Evolutionary conservation across 345 rosid genomes (phyloP).

Genomic region (Eucalyptus sp.): DNA sequence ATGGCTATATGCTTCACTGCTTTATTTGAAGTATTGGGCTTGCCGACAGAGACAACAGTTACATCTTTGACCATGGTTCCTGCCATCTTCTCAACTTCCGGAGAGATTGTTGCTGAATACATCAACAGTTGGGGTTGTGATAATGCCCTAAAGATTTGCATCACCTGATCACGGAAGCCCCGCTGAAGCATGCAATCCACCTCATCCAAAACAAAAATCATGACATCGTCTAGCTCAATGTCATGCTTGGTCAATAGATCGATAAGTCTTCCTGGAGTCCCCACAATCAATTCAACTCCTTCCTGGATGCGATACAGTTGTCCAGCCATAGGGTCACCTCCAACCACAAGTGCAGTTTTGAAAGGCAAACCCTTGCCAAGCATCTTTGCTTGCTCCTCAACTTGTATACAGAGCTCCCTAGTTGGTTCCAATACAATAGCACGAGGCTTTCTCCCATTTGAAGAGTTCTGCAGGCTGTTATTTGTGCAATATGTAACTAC

Average conservation of each 20-base stretch:
- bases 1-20: constrained; percentile 76
- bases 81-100: constrained; percentile 60
- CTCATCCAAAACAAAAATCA: constrained; percentile 67
- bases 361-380: constrained; percentile 90
- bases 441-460: constrained; percentile 30
- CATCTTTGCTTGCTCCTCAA: constrained; percentile 85
- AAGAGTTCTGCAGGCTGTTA: constrained; percentile 12
- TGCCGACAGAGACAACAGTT: constrained; percentile 38
- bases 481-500: constrained; percentile 48
- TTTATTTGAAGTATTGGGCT: constrained; percentile 48
- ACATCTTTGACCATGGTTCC: constrained; percentile 37
- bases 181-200: constrained; percentile 92
- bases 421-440: constrained; percentile 79
- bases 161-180: constrained; percentile 83
- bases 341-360: constrained; percentile 88
- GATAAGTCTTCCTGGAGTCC: constrained; percentile 84
- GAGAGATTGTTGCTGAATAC: constrained; percentile 77
- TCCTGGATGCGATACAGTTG: constrained; percentile 67
- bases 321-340: constrained; percentile 77
- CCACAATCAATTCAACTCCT: constrained; percentile 82
- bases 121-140: constrained; percentile 70
- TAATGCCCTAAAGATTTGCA: constrained; percentile 74
- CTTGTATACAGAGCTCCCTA: constrained; percentile 83
- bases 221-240: constrained; percentile 32
- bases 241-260: constrained; percentile 69